A percentile compares a stretch with the other conserved stretches of the same genome.
Conservation (phyloP, 2,329 filamentous ascomycete genomes). For the Cercospora zeina region DNA sequence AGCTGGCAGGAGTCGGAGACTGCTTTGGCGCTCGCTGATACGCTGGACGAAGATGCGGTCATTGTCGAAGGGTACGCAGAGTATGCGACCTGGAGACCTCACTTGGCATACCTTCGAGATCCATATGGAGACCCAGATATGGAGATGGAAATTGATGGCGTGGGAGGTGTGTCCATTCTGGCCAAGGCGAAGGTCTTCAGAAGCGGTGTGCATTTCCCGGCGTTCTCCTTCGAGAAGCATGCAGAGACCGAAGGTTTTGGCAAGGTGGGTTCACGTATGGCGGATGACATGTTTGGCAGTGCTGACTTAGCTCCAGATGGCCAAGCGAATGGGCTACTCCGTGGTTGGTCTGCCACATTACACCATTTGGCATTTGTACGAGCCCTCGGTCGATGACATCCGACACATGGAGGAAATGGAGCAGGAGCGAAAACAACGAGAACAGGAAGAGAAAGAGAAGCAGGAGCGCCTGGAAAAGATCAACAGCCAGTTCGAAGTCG, state of each 20-base stretch:
- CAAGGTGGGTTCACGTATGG: slow-evolving; percentile 63
- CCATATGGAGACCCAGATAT: slow-evolving; percentile 97
- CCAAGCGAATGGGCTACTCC: slow-evolving; percentile 91
- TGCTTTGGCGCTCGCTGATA: slow-evolving; percentile 87
- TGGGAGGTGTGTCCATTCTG: slow-evolving; percentile 94
- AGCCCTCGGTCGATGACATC: slow-evolving; percentile 96
- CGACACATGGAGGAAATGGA: slow-evolving; percentile 99
- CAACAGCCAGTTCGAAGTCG: slow-evolving; percentile 75
- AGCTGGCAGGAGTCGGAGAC: slow-evolving; percentile 99
- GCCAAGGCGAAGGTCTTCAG: slow-evolving; percentile 96
- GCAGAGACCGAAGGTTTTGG: slow-evolving; percentile 98
- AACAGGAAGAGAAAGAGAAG: slow-evolving; percentile 75
- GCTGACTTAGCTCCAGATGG: slow-evolving; percentile 67
- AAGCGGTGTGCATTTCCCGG: slow-evolving; percentile 92
- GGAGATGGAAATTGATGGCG: slow-evolving; percentile 99
- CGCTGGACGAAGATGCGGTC: slow-evolving; percentile 93
- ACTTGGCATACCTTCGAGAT: slow-evolving; percentile 93
- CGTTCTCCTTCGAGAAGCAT: slow-evolving; percentile 98
- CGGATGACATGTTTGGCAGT: background rate
- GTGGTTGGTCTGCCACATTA: slow-evolving; percentile 96
- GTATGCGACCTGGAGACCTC: slow-evolving; percentile 96
- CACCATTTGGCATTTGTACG: slow-evolving; percentile 99
- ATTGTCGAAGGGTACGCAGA: slow-evolving; percentile 99
- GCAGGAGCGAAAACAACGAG: slow-evolving; percentile 73
- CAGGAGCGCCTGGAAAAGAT: slow-evolving; percentile 73